phyloP scores from a whole-genome alignment of 2,329 filamentous ascomycete genomes.

The Xylaria polymorpha region DNA sequence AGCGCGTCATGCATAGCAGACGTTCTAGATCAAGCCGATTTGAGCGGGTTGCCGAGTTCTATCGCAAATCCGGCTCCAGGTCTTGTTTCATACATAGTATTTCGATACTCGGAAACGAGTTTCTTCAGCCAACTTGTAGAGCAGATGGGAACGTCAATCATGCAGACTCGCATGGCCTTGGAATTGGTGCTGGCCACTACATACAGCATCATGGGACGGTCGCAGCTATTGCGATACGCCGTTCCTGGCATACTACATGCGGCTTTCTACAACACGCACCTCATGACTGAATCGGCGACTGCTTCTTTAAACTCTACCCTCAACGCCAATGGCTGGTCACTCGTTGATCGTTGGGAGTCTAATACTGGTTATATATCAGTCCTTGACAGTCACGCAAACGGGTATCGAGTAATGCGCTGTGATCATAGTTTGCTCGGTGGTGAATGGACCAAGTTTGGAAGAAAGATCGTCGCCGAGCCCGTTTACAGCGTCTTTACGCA shows the following conservation, averaged over 20 bases:
- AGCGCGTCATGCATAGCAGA: constrained; percentile 72
- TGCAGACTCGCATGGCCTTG: constrained; percentile 77
- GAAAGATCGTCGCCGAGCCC: constrained; percentile 75
- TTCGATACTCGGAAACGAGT: constrained; percentile 62
- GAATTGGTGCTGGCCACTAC: constrained; percentile 73
- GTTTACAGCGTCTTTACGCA: constrained; percentile 97
- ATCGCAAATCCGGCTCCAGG: constrained; percentile 73
- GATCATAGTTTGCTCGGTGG: constrained; percentile 95
- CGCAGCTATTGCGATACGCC: constrained; percentile 72
- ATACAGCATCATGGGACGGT: constrained; percentile 76
- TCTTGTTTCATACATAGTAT: constrained; percentile 73
- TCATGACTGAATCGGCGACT: constrained; percentile 70
- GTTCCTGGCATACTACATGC: constrained; percentile 81
- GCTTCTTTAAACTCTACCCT: constrained; percentile 74
- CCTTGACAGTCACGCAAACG: constrained; percentile 75
- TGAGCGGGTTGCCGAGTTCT: constrained; percentile 66
- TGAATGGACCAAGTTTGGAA: constrained; percentile 78
- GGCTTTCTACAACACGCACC: constrained; percentile 77
- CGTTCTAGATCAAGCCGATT: constrained; percentile 70
- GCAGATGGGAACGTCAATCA: constrained; percentile 69
- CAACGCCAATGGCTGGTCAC: constrained; percentile 72
- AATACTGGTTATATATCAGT: constrained; percentile 93
- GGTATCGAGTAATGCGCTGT: constrained; percentile 86
- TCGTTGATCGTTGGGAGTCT: constrained; percentile 86
- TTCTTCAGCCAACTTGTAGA: constrained; percentile 56